Evolutionary conservation across 768 basidiomycete genomes (phyloP).

Genomic region (Russula ochroleuca): DNA sequence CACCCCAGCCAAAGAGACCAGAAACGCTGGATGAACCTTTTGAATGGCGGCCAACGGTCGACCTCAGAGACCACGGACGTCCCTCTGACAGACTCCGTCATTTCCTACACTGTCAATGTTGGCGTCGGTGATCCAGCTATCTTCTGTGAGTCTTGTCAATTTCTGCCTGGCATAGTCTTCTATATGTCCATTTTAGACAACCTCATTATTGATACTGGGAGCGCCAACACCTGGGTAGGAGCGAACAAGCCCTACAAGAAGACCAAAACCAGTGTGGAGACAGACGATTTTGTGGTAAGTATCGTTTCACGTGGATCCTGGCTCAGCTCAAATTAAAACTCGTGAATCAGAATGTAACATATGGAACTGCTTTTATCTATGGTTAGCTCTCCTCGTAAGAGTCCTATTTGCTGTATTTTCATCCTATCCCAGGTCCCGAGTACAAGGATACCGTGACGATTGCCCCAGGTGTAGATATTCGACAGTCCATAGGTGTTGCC

Average conservation of each 20-base stretch:
- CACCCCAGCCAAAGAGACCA: no score
- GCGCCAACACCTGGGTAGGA: slow-evolving; percentile 74
- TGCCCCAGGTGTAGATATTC: slow-evolving; percentile 42
- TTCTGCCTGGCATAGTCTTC: background rate
- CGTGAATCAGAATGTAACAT: no score
- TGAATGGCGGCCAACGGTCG: background rate
- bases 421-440: slow-evolving; percentile 27
- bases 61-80: slow-evolving; percentile 29
- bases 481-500: slow-evolving; percentile 66
- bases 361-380: slow-evolving; percentile 36
- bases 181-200: slow-evolving; percentile 36
- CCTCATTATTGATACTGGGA: slow-evolving; percentile 60
- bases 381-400: slow-evolving; percentile 35
- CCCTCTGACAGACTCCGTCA: slow-evolving; percentile 41
- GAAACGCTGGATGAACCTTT: no score
- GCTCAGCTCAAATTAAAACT: no score
- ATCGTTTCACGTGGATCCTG: background rate
- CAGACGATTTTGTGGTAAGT: slow-evolving; percentile 41
- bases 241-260: slow-evolving; percentile 43
- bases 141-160: slow-evolving; percentile 37
- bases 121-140: slow-evolving; percentile 55
- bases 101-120: slow-evolving; percentile 39
- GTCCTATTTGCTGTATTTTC: background rate
- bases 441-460: slow-evolving; percentile 53
- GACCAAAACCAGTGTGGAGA: slow-evolving; percentile 50